phyloP scores from a whole-genome alignment of 192 early-diverging fungal species.

The Martensiomyces pterosporus region DNA sequence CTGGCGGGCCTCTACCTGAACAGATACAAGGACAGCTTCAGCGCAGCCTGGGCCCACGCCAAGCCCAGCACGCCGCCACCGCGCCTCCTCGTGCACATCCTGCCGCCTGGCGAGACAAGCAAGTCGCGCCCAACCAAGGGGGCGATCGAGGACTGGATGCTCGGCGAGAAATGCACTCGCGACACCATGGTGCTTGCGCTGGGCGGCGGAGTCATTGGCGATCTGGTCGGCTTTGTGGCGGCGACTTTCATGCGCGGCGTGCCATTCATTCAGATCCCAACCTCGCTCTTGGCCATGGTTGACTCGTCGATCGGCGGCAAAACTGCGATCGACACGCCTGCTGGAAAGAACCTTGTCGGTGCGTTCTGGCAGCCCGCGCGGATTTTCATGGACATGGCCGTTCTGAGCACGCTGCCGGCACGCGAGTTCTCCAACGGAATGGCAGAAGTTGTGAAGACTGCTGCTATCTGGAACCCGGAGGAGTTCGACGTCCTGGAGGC shows the following conservation, averaged over 20 bases:
- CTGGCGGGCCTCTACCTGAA: conserved; percentile 74
- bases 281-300: conserved; percentile 93
- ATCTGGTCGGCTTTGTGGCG: conserved; percentile 94
- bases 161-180: conserved; percentile 77
- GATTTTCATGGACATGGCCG: conserved; percentile 87
- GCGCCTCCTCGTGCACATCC: conserved; percentile 67
- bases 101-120: conserved; percentile 84
- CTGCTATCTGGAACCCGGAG: conserved; percentile 82
- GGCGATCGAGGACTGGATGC: conserved; percentile 88
- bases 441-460: conserved; percentile 98
- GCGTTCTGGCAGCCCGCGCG: conserved; percentile 95
- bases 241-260: conserved; percentile 98
- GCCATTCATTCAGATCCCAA: conserved; percentile 92
- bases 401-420: conserved; percentile 79
- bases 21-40: conserved; percentile 54
- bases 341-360: conserved; percentile 93
- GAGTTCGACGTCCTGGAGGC: conserved; percentile 92
- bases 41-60: conserved; percentile 26
- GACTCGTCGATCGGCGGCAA: conserved; percentile 98
- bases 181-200: conserved; percentile 91
- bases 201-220: conserved; percentile 97
- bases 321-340: conserved; percentile 93
- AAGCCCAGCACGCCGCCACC: conserved; percentile 16
- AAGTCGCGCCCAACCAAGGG: conserved; percentile 87
- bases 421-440: conserved; percentile 95